Evolutionary conservation across 768 basidiomycete genomes (phyloP).

Genomic region (Tylopilus sp.): DNA sequence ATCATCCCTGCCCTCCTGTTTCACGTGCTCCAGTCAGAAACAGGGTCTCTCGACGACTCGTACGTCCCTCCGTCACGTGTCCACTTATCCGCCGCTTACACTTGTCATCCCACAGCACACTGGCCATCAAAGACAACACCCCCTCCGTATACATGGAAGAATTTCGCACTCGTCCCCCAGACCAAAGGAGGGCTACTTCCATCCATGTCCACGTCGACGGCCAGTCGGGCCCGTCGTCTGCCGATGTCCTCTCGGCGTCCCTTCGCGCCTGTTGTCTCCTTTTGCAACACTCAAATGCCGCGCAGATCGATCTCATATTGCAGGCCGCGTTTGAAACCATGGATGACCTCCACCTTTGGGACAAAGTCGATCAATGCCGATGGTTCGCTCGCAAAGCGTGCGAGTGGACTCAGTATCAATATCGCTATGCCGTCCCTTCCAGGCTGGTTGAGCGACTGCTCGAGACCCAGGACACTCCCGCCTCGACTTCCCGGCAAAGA

Average conservation of each 20-base stretch:
- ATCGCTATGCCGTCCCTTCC: constrained; percentile 86
- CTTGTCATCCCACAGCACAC: constrained; percentile 40
- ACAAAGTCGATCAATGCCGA: constrained; percentile 63
- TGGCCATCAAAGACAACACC: constrained; percentile 62
- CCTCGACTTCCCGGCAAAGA: constrained; percentile 48
- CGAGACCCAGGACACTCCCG: constrained; percentile 51
- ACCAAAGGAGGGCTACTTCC: constrained; percentile 83
- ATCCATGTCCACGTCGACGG: constrained; percentile 88
- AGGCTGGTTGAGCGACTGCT: constrained; percentile 76
- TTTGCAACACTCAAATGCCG: constrained; percentile 70
- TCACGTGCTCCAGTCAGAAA: constrained; percentile 61
- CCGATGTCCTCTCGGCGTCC: constrained; percentile 72
- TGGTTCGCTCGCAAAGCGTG: constrained; percentile 78
- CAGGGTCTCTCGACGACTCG: constrained; percentile 64
- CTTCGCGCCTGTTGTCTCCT: constrained; percentile 70
- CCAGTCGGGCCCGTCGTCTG: constrained; percentile 72
- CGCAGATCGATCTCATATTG: constrained; percentile 69
- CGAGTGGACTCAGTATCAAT: constrained; percentile 93
- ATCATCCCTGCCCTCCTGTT: constrained; percentile 71
- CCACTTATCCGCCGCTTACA: neutral
- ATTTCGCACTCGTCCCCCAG: constrained; percentile 74
- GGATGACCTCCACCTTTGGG: constrained; percentile 62
- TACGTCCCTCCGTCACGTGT: constrained; percentile 27
- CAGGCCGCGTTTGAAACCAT: constrained; percentile 70
- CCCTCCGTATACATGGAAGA: constrained; percentile 79